Base-by-base conservation (phyloP, 2,329 filamentous ascomycete genomes). In the Cladophialophora chaetospira region DNA sequence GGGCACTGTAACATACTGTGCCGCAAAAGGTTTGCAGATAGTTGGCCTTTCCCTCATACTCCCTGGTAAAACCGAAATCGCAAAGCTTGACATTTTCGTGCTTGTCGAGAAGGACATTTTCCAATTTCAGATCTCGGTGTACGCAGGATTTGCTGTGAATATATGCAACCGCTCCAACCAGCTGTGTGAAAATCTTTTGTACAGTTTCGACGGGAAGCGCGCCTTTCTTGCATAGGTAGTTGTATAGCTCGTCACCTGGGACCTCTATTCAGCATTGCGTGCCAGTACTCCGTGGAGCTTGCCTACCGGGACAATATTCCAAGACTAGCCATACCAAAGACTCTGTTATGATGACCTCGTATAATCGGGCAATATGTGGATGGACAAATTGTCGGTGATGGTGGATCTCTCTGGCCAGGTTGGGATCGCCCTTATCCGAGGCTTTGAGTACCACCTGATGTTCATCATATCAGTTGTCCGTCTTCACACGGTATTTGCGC, bases 301-400 rank as follows among this genome's bases (percentile, higher is more conserved):
- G n/a, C 77, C 49, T 83, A 91, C 90, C 92, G 62, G 90, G 88
- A 74, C 94, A 99, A 72, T 96, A 99, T 77, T 99, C 94, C 68
- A 99, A 78, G 26, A 95, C 94, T 69, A 99, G 82, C 94, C 94
- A 99, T 50, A 99, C 95, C 72, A 97, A 75, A 47, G 79, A 86
- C 75, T 99, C 94, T 1, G 94, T 99, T 61, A 99, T 92, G 67
- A 99, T 96, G 58, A 99, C 93, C 78, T 99, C 94, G 78, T 99
- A 97, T 19, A 99, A 79, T 48, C 94, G 85, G 43, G 94, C 92
- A 67, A 99, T 99, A 75, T 99, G 94, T 19, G 94, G 94, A 70
- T 99, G 94, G 63, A 96, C 83, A 74, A 99, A 97, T 74, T 99
- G 94, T 65, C 94, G 89, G 72, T 99, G 94, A 72, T 99, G 94